phyloP scores from a whole-genome alignment of 148 eudicot genomes.

The Chenopodium album region DNA sequence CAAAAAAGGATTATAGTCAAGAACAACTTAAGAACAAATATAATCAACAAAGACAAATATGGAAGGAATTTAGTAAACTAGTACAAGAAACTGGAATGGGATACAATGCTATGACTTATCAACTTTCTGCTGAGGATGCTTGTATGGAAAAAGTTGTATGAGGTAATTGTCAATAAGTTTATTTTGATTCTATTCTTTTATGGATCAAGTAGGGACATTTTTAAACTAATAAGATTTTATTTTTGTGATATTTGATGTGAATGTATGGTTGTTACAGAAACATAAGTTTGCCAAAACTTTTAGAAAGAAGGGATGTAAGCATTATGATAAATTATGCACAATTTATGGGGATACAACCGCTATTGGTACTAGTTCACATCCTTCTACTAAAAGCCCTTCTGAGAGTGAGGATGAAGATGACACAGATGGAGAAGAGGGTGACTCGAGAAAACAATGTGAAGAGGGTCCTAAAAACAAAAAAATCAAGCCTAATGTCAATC shows the following conservation, averaged over 20 bases:
- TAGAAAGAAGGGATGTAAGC: neutral
- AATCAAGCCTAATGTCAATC: neutral
- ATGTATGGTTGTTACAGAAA: neutral
- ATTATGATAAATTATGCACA: neutral
- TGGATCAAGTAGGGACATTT: too few relatives aligned
- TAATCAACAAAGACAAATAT: neutral
- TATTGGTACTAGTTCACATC: neutral
- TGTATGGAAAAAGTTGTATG: neutral
- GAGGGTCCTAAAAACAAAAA: neutral
- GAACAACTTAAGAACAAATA: neutral
- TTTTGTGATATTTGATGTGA: neutral
- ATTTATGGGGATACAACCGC: constrained; percentile 9
- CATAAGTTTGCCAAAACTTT: neutral
- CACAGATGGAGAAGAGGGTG: neutral
- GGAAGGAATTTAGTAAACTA: constrained; percentile 5
- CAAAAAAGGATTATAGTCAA: neutral
- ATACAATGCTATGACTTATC: neutral
- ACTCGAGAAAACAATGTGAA: neutral
- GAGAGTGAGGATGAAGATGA: constrained; percentile 4
- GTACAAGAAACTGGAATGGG: neutral
- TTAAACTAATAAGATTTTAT: neutral
- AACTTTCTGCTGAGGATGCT: neutral
- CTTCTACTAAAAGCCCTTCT: constrained; percentile 20
- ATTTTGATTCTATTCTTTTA: too few relatives aligned
- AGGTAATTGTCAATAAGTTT: neutral